Conservation (phyloP, 495 filamentous ascomycete species). For the Xylaria longipes region DNA sequence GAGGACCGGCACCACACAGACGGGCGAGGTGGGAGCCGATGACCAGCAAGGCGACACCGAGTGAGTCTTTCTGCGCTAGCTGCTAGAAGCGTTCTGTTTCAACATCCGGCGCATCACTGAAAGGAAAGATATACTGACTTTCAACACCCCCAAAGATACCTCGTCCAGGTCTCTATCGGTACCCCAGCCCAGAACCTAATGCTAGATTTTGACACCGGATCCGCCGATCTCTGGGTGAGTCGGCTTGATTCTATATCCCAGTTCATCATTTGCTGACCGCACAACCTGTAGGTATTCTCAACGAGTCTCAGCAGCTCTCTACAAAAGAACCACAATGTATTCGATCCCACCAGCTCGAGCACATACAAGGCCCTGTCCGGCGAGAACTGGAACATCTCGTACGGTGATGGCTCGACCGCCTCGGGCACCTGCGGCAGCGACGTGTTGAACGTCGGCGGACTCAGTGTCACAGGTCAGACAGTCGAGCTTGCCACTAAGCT, state of each 20-base stretch:
- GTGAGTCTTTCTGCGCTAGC: slow-evolving; percentile 39
- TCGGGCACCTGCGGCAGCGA: slow-evolving; percentile 76
- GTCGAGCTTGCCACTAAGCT: slow-evolving; percentile 71
- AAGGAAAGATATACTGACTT: not conserved
- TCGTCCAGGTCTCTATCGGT: slow-evolving; percentile 71
- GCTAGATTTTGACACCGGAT: slow-evolving; percentile 80
- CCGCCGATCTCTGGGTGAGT: slow-evolving; percentile 78
- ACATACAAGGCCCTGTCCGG: slow-evolving; percentile 61
- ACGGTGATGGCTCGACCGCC: slow-evolving; percentile 74
- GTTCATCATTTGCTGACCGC: not conserved
- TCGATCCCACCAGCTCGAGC: slow-evolving; percentile 65
- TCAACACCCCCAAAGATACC: slow-evolving; percentile 39
- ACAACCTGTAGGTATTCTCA: slow-evolving; percentile 4
- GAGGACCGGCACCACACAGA: slow-evolving; percentile 41
- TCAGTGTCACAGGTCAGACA: slow-evolving; percentile 69
- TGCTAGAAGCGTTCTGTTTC: not conserved
- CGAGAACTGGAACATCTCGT: slow-evolving; percentile 71
- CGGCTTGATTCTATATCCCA: not conserved
- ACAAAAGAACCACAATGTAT: slow-evolving; percentile 54
- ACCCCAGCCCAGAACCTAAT: slow-evolving; percentile 69
- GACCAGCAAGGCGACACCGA: slow-evolving; percentile 76
- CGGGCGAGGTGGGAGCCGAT: slow-evolving; percentile 66
- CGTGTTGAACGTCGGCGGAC: slow-evolving; percentile 67
- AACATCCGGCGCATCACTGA: not conserved
- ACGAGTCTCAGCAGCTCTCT: slow-evolving; percentile 11